These are phyloP conservation scores for Diospyros kaki DNA, from an alignment of 148 eudicot genomes.

Conservation along the genomic window DNA sequence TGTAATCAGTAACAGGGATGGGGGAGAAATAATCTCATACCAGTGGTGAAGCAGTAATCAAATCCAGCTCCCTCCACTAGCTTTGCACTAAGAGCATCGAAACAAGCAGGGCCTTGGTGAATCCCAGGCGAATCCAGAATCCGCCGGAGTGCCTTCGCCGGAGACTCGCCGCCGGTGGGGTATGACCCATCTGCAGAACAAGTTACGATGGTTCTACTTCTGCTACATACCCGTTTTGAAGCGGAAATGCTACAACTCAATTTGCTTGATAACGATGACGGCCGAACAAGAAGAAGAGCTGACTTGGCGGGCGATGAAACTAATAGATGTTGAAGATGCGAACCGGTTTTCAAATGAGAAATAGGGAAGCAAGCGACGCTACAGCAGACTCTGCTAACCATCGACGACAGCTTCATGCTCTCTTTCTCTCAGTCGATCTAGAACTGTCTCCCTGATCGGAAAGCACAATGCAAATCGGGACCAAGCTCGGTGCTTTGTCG, in stretches of 20 bases:
- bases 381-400: neutral
- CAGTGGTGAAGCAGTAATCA: constrained; percentile 76
- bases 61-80: constrained; percentile 74
- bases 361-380: neutral
- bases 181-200: neutral
- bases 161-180: constrained; percentile 15
- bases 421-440: neutral
- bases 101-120: constrained; percentile 93
- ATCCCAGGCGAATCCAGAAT: constrained; percentile 60
- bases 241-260: neutral
- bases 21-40: constrained; percentile 22
- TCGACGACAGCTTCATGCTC: constrained; percentile 1
- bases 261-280: neutral
- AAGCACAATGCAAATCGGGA: neutral
- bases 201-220: neutral
- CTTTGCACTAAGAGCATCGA: constrained; percentile 86
- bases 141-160: constrained; percentile 49
- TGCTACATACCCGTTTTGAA: neutral
- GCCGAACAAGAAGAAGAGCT: neutral
- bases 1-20: neutral
- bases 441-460: neutral
- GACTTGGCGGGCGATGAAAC: neutral
- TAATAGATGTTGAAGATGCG: neutral
- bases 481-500: neutral
- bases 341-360: neutral